A percentile compares a stretch with the other conserved stretches of the same genome.
Conservation (phyloP, 805 yeast species). For the Saturnispora quitensis region DNA sequence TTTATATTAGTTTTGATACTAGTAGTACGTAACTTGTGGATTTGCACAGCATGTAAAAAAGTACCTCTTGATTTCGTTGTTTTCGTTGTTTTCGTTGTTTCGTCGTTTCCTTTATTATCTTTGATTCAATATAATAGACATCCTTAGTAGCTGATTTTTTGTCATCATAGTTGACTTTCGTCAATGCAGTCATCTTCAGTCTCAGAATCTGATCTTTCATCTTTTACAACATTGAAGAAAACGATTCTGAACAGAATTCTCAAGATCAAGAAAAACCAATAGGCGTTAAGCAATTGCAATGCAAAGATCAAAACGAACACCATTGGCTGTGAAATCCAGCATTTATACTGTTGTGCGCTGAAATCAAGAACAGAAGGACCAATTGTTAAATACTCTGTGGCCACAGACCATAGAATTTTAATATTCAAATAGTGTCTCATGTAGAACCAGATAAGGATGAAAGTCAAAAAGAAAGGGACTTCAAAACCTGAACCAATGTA, state of each 20-base stretch:
- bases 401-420: slow-evolving; percentile 70
- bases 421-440: slow-evolving; percentile 81
- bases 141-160: not conserved
- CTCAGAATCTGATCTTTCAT: slow-evolving; percentile 86
- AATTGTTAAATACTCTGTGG: slow-evolving; percentile 78
- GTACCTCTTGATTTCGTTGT: not conserved
- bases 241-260: slow-evolving; percentile 67
- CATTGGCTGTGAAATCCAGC: slow-evolving; percentile 90
- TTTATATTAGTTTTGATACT: not conserved
- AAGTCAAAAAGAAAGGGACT: slow-evolving; percentile 58
- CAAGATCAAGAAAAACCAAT: slow-evolving; percentile 78
- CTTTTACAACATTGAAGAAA: slow-evolving; percentile 51
- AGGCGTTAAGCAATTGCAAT: slow-evolving; percentile 74
- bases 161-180: slow-evolving; percentile 17
- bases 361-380: slow-evolving; percentile 78
- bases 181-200: slow-evolving; percentile 39
- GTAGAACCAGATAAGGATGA: slow-evolving; percentile 73
- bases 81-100: not conserved
- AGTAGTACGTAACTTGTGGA: not conserved
- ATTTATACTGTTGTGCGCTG: slow-evolving; percentile 89
- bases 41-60: not conserved
- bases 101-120: not conserved
- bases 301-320: slow-evolving; percentile 71
- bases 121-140: not conserved
- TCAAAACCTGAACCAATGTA: slow-evolving; percentile 64